Evolutionary conservation across 2,329 filamentous ascomycete genomes (phyloP), one percentile per base, ranked within the genome.

Genomic region (Chaetomium olivaceum): DNA sequence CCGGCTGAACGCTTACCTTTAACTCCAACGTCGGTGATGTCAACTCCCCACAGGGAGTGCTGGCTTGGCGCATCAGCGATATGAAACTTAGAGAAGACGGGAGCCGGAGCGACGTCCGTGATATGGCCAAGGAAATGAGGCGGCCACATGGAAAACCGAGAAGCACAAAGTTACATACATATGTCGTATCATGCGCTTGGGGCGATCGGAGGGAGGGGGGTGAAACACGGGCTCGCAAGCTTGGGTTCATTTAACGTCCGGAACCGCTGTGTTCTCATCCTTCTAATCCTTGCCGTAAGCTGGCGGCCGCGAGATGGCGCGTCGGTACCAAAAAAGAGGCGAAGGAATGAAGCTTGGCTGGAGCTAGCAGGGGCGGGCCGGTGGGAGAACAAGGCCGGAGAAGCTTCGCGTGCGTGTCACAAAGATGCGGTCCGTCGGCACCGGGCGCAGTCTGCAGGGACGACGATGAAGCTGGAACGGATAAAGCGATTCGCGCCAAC

Each of bases 221-320:
- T 70, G 69, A 71, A 71, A 71, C 69, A 69, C 55, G 61, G 56
- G 25, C 43, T 31, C 21, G 21, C 54, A 48, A 21, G 54, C 14
- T 23, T 14, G 21, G 52, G 29, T 36, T n/a, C n/a, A n/a, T n/a
- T n/a, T n/a, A n/a, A 51, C 48, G 21, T 4, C 21, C 11, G 23
- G 50, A 16, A 25, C 50, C 21, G 5, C 12, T 16, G 21, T 25
- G 21, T 25, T 27, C 23, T 7, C 50, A 52, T 14, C 23, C 48
- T 27, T 27, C 50, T 25, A 23, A 8, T 12, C 23, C 48, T 23
- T 51, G n/a, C 23, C 3, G 21, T 14, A 23, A 23, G 21, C 21
- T 16, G 48, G n/a, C 48, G 16, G 29, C 52, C 25, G 55, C 43
- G 16, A 23, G 21, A 5, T 46, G 56, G 23, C 23, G 27, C 16